These are phyloP conservation scores for Cylindrotheca closterium DNA, from an alignment of 108 stramenopile species.

Conservation along the genomic window DNA sequence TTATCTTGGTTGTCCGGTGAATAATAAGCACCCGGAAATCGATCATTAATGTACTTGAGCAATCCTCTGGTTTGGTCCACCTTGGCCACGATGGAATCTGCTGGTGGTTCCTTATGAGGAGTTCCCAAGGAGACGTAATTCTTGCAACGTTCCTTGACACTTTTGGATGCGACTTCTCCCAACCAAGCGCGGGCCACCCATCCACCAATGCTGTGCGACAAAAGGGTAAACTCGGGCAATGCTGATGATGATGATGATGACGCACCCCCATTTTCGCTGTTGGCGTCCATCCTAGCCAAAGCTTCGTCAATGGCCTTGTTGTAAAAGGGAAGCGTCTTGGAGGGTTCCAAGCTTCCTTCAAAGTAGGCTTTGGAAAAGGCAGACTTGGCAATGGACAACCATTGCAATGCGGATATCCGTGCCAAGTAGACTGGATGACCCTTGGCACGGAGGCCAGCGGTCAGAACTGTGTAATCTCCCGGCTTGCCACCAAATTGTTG, in stretches of 20 bases:
- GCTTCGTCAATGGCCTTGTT: background rate
- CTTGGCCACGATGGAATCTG: background rate
- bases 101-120: background rate
- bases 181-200: background rate
- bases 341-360: background rate
- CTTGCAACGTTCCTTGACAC: background rate
- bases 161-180: background rate
- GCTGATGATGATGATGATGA: background rate
- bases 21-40: background rate
- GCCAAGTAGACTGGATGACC: background rate
- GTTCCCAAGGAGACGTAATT: background rate
- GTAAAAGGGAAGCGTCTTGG: background rate
- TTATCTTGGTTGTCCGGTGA: too few relatives aligned
- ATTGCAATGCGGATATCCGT: background rate
- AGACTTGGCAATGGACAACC: background rate
- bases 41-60: background rate
- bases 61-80: background rate
- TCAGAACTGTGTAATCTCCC: background rate
- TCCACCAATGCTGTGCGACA: background rate
- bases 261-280: too few relatives aligned
- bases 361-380: background rate
- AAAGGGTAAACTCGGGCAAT: background rate
- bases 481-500: slow-evolving; percentile 1
- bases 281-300: background rate
- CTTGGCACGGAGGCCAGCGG: background rate